Percentiles rank a stretch among this genome's conserved stretches.
These are phyloP conservation scores for Rhodosporidiobolus sp. DNA, from an alignment of 768 basidiomycete species.

Conservation along the genomic window DNA sequence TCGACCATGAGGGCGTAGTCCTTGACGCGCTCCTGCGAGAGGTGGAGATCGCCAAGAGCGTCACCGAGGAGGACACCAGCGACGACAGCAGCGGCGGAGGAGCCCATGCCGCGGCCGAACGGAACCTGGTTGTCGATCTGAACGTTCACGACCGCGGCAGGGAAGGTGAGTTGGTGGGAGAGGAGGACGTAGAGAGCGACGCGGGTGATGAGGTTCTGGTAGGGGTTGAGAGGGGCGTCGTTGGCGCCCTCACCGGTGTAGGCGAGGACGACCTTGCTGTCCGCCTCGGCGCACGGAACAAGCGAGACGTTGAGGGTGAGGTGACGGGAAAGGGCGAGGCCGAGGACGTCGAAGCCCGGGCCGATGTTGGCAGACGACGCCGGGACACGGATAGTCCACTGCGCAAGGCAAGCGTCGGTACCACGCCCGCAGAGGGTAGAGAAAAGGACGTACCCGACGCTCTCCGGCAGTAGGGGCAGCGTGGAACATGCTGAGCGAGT, in stretches of 20 bases:
- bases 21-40: conserved; percentile 69
- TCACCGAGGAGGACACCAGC: conserved; percentile 89
- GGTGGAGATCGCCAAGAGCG: conserved; percentile 68
- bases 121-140: conserved; percentile 90
- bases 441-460: conserved; percentile 10
- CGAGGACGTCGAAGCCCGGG: conserved; percentile 97
- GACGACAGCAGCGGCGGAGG: conserved; percentile 97
- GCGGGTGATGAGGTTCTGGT: conserved; percentile 94
- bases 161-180: conserved; percentile 68
- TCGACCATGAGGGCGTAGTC: conserved; percentile 99
- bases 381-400: conserved; percentile 67
- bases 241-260: conserved; percentile 85
- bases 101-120: conserved; percentile 94
- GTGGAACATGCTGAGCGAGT: conserved; percentile 24
- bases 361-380: conserved; percentile 99
- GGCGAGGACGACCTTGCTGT: conserved; percentile 58
- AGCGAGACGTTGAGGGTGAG: conserved; percentile 69
- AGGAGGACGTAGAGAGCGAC: conserved; percentile 97
- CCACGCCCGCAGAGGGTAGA: neutral
- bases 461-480: conserved; percentile 30
- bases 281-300: conserved; percentile 47
- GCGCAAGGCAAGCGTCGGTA: neutral
- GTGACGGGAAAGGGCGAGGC: conserved; percentile 86
- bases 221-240: conserved; percentile 88
- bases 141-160: conserved; percentile 57